Conservation (phyloP, 306 rosid genomes). For the Erythrophleum fordii region DNA sequence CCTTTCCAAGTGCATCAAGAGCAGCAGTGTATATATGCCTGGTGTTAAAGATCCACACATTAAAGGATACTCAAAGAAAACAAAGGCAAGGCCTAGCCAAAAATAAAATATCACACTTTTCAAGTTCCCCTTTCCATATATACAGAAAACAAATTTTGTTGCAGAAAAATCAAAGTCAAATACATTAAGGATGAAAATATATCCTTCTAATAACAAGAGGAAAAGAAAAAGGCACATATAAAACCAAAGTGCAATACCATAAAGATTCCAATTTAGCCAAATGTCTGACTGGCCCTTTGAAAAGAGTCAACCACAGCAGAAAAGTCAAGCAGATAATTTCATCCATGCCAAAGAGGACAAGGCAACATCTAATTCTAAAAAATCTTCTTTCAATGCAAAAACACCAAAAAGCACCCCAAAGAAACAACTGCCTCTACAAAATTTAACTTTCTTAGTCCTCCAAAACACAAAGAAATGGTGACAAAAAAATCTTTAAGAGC, state of each 20-base stretch:
- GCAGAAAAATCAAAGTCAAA: neutral
- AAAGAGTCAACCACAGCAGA: neutral
- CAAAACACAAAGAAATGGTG: too few species aligned
- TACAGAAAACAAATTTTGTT: neutral
- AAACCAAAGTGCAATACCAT: neutral
- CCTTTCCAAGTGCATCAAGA: conserved; percentile 89
- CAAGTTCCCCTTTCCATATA: conserved; percentile 3
- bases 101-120: conserved; percentile 16
- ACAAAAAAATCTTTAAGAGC: too few species aligned
- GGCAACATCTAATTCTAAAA: too few species aligned
- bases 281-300: neutral
- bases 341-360: too few species aligned
- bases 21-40: conserved; percentile 88
- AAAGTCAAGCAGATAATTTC: too few species aligned
- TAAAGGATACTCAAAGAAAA: conserved; percentile 8
- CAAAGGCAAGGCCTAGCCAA: conserved; percentile 20
- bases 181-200: neutral
- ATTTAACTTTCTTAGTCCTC: too few species aligned
- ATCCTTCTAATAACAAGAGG: neutral
- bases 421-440: too few species aligned
- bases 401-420: too few species aligned
- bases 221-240: neutral
- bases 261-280: neutral
- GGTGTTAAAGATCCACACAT: conserved; percentile 28
- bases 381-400: too few species aligned